Evolutionary conservation across 164 flowering plant species (phyloP).

Genomic region (Vitis riparia): DNA sequence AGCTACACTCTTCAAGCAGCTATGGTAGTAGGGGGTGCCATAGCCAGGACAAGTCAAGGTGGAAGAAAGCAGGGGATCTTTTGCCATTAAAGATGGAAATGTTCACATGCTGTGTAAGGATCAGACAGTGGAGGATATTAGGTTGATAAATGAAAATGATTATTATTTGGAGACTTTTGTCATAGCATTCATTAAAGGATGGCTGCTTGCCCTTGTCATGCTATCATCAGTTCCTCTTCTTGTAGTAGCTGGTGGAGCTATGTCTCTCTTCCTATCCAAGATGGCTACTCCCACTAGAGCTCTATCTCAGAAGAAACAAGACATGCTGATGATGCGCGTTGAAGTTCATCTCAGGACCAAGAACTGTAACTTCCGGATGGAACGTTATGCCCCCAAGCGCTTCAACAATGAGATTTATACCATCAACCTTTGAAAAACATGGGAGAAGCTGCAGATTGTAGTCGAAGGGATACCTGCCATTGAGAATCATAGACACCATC

Average conservation of each 20-base stretch:
- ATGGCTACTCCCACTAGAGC: constrained; percentile 36
- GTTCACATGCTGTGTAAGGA: constrained; percentile 11
- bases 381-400: constrained; percentile 80
- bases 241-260: constrained; percentile 18
- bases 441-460: constrained; percentile 85
- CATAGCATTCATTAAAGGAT: constrained; percentile 30
- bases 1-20: too few species aligned
- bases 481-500: constrained; percentile 83
- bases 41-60: too few species aligned
- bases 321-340: constrained; percentile 84
- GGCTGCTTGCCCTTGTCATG: constrained; percentile 35
- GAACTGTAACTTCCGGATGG: constrained; percentile 90
- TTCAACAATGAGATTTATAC: constrained; percentile 74
- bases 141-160: too few species aligned
- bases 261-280: too few species aligned
- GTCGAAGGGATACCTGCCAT: constrained; percentile 84
- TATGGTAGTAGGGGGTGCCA: too few species aligned
- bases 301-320: constrained; percentile 62
- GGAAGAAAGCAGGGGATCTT: too few species aligned
- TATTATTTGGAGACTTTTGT: constrained; percentile 5
- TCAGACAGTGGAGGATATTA: constrained; percentile 30
- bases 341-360: constrained; percentile 86
- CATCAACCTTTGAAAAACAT: constrained; percentile 80
- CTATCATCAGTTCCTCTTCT: constrained; percentile 29
- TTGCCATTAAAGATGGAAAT: too few species aligned